phyloP scores from a whole-genome alignment of 139 green algal species.

The Nannochloris sp. region DNA sequence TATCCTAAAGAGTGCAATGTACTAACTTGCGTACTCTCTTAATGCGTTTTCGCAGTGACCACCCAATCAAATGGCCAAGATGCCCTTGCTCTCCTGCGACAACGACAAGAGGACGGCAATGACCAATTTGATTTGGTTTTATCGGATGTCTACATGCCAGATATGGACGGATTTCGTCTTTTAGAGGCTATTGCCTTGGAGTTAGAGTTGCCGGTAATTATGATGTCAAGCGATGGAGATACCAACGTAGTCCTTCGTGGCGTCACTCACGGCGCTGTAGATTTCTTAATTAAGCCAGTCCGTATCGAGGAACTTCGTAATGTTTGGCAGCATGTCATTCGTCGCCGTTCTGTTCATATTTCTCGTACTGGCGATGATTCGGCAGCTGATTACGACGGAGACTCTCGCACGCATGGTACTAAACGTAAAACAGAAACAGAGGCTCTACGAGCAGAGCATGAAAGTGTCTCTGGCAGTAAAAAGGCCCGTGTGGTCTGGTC shows the following conservation, averaged over 20 bases:
- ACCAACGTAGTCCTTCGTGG: constrained; percentile 83
- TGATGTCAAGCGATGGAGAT: constrained; percentile 94
- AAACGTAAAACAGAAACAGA: constrained; percentile 22
- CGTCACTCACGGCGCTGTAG: constrained; percentile 90
- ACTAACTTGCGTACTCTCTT: background rate
- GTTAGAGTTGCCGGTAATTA: constrained; percentile 92
- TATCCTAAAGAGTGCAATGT: background rate
- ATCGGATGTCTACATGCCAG: constrained; percentile 96
- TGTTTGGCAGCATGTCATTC: constrained; percentile 96
- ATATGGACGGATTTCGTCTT: constrained; percentile 96
- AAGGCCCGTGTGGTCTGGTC: constrained; percentile 92
- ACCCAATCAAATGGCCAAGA: constrained; percentile 45
- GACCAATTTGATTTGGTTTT: constrained; percentile 86
- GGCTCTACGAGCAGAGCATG: constrained; percentile 14
- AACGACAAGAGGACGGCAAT: constrained; percentile 27
- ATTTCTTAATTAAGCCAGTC: constrained; percentile 97
- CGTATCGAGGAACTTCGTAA: constrained; percentile 91
- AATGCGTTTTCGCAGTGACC: constrained; percentile 24
- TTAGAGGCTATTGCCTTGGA: constrained; percentile 87
- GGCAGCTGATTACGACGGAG: background rate
- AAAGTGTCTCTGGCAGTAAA: constrained; percentile 45
- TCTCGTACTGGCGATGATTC: constrained; percentile 3
- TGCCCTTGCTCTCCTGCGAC: constrained; percentile 54
- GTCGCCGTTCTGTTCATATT: constrained; percentile 28
- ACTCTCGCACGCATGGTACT: background rate